These are phyloP conservation scores for Pulveroboletus frians DNA, from an alignment of 768 basidiomycete species.

Conservation along the genomic window DNA sequence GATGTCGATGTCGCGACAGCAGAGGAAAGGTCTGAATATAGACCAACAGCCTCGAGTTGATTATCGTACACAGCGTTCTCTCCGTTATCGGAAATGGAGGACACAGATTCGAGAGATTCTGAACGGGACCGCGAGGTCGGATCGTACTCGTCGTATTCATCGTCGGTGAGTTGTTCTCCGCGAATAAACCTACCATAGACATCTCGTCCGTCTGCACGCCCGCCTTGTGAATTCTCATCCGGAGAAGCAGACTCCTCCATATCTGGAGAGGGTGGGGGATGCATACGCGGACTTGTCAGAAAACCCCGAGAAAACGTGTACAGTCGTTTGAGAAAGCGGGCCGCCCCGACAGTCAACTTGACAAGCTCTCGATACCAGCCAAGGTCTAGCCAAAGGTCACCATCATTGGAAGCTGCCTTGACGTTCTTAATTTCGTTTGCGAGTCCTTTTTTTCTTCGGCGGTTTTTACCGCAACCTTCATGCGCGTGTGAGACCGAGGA, in stretches of 20 bases:
- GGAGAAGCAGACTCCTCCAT: slow-evolving; percentile 1
- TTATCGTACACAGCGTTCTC: slow-evolving; percentile 28
- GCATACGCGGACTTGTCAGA: slow-evolving; percentile 13
- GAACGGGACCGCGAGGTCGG: slow-evolving; percentile 21
- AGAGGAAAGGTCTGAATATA: slow-evolving; percentile 53
- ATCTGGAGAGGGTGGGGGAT: slow-evolving; percentile 2
- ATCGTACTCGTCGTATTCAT: slow-evolving; percentile 40
- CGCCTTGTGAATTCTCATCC: slow-evolving; percentile 6
- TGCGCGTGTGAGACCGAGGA: slow-evolving; percentile 30
- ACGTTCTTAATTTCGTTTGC: slow-evolving; percentile 48
- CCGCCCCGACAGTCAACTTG: slow-evolving; percentile 30
- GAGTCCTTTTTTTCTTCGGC: slow-evolving; percentile 35
- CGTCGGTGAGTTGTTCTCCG: slow-evolving; percentile 51
- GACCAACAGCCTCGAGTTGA: slow-evolving; percentile 39
- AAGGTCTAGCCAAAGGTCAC: slow-evolving; percentile 37
- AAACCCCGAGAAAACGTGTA: slow-evolving; percentile 17
- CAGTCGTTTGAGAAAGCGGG: slow-evolving; percentile 22
- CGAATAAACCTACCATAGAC: slow-evolving; percentile 55
- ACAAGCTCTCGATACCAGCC: slow-evolving; percentile 38
- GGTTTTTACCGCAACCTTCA: slow-evolving; percentile 22
- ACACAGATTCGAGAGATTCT: slow-evolving; percentile 16
- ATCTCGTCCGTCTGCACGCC: slow-evolving; percentile 31
- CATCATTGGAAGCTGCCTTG: slow-evolving; percentile 31
- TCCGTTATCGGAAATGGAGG: slow-evolving; percentile 25
- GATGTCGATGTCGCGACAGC: slow-evolving; percentile 29